Percentiles rank a stretch among this genome's conserved stretches.
Conservation (phyloP, 2,329 filamentous ascomycete species). For the Aspergillus calidoustus region DNA sequence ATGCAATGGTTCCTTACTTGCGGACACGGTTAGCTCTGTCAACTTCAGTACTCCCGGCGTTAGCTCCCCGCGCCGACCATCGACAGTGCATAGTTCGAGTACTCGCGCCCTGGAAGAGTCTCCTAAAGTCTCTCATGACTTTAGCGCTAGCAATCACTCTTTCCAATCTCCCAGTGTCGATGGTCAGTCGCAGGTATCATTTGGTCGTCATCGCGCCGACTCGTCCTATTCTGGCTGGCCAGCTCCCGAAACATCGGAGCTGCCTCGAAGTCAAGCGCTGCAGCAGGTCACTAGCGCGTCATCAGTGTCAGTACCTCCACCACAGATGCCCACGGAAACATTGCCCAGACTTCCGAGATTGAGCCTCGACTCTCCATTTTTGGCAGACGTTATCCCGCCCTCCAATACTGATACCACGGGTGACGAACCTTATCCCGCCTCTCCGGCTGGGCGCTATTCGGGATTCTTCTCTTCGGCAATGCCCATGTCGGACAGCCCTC, state of each 20-base stretch:
- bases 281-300: conserved; percentile 54
- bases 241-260: conserved; percentile 60
- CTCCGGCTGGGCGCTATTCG: conserved; percentile 64
- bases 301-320: conserved; percentile 32
- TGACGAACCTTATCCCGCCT: conserved; percentile 34
- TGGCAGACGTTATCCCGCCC: conserved; percentile 45
- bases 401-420: conserved; percentile 29
- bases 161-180: conserved; percentile 60
- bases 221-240: conserved; percentile 58
- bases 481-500: conserved; percentile 71
- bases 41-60: conserved; percentile 61
- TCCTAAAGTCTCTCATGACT: conserved; percentile 69
- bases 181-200: conserved; percentile 31
- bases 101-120: conserved; percentile 65
- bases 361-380: conserved; percentile 51
- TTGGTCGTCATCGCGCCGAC: conserved; percentile 58
- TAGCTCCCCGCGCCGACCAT: conserved; percentile 53
- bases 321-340: conserved; percentile 29
- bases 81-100: conserved; percentile 56
- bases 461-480: conserved; percentile 86
- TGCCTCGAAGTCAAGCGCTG: conserved; percentile 55
- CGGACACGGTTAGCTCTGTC: conserved; percentile 63
- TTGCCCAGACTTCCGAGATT: conserved; percentile 49
- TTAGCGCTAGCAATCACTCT: conserved; percentile 69
- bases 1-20: conserved; percentile 71